Evolutionary conservation across 768 basidiomycete species (phyloP).

Genomic region (Hypholoma sublateritium): DNA sequence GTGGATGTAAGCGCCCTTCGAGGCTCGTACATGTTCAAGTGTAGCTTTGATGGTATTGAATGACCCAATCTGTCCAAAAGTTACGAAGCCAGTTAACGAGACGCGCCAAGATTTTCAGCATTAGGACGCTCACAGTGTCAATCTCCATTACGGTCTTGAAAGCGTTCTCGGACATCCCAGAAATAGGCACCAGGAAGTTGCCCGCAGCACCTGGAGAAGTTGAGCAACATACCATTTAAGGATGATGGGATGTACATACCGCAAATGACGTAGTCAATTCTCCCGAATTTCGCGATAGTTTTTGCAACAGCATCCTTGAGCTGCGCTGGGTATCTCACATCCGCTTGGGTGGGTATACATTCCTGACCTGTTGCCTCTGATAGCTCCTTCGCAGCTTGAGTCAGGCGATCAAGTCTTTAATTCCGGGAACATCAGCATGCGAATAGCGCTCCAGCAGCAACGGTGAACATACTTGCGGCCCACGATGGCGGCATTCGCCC

Average conservation of each 20-base stretch:
- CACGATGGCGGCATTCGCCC: slow-evolving; percentile 78
- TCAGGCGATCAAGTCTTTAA: slow-evolving; percentile 68
- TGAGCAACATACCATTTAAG: not conserved
- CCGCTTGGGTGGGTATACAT: slow-evolving; percentile 75
- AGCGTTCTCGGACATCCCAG: slow-evolving; percentile 81
- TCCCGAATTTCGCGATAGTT: slow-evolving; percentile 75
- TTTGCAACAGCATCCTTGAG: slow-evolving; percentile 74
- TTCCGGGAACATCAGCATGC: slow-evolving; percentile 1
- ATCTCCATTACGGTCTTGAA: slow-evolving; percentile 94
- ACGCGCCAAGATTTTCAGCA: not conserved
- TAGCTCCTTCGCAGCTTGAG: slow-evolving; percentile 68
- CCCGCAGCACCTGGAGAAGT: slow-evolving; percentile 78
- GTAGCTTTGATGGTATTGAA: slow-evolving; percentile 96
- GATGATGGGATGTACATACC: slow-evolving; percentile 45
- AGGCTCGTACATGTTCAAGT: slow-evolving; percentile 63
- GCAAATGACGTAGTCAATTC: slow-evolving; percentile 94
- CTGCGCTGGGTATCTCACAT: slow-evolving; percentile 77
- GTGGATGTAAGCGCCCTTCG: slow-evolving; percentile 83
- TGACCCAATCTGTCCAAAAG: slow-evolving; percentile 67
- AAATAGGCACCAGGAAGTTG: slow-evolving; percentile 91
- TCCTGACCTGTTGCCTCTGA: slow-evolving; percentile 63
- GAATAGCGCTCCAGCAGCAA: not conserved
- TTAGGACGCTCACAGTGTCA: slow-evolving; percentile 59
- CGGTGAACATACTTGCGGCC: slow-evolving; percentile 72
- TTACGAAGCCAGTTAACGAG: not conserved